Conservation (phyloP, 139 green algal genomes). For the Axilococcus clingmanii region DNA sequence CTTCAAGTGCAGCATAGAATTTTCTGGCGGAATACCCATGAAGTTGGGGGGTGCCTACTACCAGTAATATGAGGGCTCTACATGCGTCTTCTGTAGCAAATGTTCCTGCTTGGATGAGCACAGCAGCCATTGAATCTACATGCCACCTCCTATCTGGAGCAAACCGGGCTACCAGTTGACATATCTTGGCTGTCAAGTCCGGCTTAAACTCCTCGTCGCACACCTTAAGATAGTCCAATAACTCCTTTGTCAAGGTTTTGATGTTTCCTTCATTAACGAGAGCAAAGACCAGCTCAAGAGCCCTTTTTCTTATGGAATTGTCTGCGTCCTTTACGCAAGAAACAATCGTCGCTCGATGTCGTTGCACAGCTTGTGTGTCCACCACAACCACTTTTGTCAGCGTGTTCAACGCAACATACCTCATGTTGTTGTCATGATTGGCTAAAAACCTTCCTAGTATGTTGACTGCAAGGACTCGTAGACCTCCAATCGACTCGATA, state of each 20-base stretch:
- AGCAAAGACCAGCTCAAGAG: slow-evolving; percentile 91
- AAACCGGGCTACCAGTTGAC: slow-evolving; percentile 74
- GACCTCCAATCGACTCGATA: slow-evolving; percentile 79
- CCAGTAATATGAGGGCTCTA: slow-evolving; percentile 66
- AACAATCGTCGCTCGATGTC: slow-evolving; percentile 90
- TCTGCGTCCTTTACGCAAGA: slow-evolving; percentile 88
- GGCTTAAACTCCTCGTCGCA: slow-evolving; percentile 91
- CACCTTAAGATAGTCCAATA: slow-evolving; percentile 91
- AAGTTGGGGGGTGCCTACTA: slow-evolving; percentile 80
- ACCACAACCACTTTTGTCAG: slow-evolving; percentile 74
- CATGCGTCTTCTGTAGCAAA: slow-evolving; percentile 80
- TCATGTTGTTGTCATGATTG: slow-evolving; percentile 81
- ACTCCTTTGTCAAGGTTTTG: slow-evolving; percentile 70
- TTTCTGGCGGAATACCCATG: slow-evolving; percentile 61
- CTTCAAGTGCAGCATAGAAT: slow-evolving; percentile 32
- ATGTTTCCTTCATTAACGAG: slow-evolving; percentile 81
- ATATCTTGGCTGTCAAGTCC: slow-evolving; percentile 88
- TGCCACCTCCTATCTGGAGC: slow-evolving; percentile 86
- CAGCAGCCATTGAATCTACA: slow-evolving; percentile 75
- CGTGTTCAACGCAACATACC: slow-evolving; percentile 95
- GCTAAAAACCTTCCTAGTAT: slow-evolving; percentile 84
- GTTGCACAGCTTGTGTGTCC: slow-evolving; percentile 88
- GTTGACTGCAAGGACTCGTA: slow-evolving; percentile 95
- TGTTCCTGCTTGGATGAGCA: slow-evolving; percentile 60
- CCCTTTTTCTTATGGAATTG: slow-evolving; percentile 53